These are phyloP conservation scores for Plectosphaerella cucumerina DNA, from an alignment of 2,329 filamentous ascomycete species.

Conservation along the genomic window DNA sequence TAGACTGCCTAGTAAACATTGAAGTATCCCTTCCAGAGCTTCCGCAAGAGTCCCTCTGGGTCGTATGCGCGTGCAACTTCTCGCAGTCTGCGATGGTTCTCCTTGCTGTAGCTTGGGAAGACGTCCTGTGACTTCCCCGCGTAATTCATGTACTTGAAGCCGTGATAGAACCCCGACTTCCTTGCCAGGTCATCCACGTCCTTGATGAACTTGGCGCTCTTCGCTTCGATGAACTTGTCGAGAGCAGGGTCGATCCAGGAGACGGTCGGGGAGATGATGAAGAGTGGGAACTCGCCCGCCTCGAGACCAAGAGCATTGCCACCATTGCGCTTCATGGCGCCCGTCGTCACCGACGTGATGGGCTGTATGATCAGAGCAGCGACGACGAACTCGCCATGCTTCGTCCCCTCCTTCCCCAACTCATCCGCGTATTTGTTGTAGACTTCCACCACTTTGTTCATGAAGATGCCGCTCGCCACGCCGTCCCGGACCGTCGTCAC, in stretches of 20 bases:
- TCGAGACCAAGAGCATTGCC: constrained; percentile 37
- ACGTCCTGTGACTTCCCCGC: constrained; percentile 31
- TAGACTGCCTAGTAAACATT: constrained; percentile 5
- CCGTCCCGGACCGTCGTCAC: constrained; percentile 17
- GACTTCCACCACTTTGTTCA: constrained; percentile 20
- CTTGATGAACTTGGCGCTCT: constrained; percentile 13
- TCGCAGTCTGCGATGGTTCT: constrained; percentile 23
- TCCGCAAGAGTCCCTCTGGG: constrained; percentile 18
- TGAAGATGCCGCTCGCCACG: constrained; percentile 13
- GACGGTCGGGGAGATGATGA: constrained; percentile 23
- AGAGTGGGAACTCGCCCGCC: constrained; percentile 24
- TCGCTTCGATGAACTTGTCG: constrained; percentile 23
- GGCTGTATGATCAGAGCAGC: constrained; percentile 31
- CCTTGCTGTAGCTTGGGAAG: constrained; percentile 29
- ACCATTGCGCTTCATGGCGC: constrained; percentile 27
- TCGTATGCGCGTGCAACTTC: constrained; percentile 20
- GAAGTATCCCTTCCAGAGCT: constrained; percentile 18
- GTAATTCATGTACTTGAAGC: constrained; percentile 31
- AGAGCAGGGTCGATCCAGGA: constrained; percentile 18
- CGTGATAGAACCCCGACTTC: constrained; percentile 21
- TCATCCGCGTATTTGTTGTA: constrained; percentile 15
- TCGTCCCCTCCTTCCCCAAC: constrained; percentile 10
- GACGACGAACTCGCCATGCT: constrained; percentile 4
- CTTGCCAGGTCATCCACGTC: constrained; percentile 21
- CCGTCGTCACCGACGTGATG: constrained; percentile 27